Evolutionary conservation across 2,329 filamentous ascomycete genomes (phyloP), one percentile per base, ranked within the genome.

Genomic region (Endoconidiophora polonica): DNA sequence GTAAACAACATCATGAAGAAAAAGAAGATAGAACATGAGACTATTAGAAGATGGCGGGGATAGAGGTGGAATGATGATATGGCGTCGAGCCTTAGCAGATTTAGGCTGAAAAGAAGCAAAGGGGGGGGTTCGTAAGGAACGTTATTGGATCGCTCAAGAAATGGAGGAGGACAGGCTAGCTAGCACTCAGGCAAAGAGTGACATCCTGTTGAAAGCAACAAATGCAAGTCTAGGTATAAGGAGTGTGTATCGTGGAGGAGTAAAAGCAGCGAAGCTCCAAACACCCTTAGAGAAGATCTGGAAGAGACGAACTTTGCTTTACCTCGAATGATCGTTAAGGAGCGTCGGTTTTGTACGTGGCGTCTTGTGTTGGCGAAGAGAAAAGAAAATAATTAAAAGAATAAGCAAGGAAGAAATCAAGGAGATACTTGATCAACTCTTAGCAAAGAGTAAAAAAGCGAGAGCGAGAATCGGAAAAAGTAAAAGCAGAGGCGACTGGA

Each of bases 331-430:
- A 38, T 47, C 37, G 39, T 46, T 51, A 51, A 51, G 49, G 49
- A 51, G 38, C 38, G 49, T 51, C 37, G 49, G 26, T 7, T 20
- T 51, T 46, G 39, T 51, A 51, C 44, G 38, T 51, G 49, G 49
- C 49, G 49, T 51, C 49, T 51, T 51, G 49, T 51, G 40, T 51
- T 37, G 43, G 46, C 46, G 18, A 48, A 37, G 42, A 22, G 18
- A 29, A 46, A 23, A 38, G 4, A 18, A 18, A 46, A 36, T 7
- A 39, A 41, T n/a, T 18, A 23, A 33, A 18, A 51, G 24, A 36
- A 47, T 14, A 37, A 16, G 36, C 36, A 22, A 26, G 20, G 10
- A 5, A 42, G 9, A 42, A 22, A 43, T 18, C 20, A 50, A 41
- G 41, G 38, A 18, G 20, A 44, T 29, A 48, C 16, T 42, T 18